Conservation (phyloP, 495 filamentous ascomycete species). For the Lasiosphaeriaceae sp. region DNA sequence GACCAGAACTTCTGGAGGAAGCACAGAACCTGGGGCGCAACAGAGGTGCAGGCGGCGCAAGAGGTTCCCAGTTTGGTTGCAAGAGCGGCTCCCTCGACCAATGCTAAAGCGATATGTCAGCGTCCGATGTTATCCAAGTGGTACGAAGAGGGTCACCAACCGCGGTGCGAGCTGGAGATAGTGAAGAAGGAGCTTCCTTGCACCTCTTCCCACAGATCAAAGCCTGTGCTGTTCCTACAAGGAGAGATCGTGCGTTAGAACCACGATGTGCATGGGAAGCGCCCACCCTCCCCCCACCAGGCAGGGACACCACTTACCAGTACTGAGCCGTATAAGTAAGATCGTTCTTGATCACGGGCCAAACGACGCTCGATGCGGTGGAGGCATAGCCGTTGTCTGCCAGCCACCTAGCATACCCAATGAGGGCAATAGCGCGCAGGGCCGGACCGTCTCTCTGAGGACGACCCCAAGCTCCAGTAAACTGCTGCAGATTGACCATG, state of each 20-base stretch:
- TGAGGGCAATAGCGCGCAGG: conserved; percentile 58
- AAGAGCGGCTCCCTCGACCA: conserved; percentile 62
- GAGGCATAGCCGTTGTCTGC: conserved; percentile 43
- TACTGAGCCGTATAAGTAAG: conserved; percentile 67
- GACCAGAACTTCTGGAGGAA: conserved; percentile 65
- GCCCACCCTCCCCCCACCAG: too few relatives aligned
- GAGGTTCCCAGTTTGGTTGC: conserved; percentile 41
- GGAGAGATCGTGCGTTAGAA: neutral
- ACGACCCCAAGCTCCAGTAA: conserved; percentile 63
- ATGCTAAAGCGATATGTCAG: conserved; percentile 32
- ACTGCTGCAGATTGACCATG: conserved; percentile 55
- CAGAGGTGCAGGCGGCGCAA: conserved; percentile 46
- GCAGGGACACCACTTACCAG: conserved; percentile 44
- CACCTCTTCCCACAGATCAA: conserved; percentile 72
- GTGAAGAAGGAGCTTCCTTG: conserved; percentile 59
- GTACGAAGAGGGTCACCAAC: conserved; percentile 5
- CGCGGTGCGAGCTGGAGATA: conserved; percentile 35
- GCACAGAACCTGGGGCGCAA: conserved; percentile 58
- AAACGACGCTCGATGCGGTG: conserved; percentile 42
- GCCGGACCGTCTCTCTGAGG: conserved; percentile 72
- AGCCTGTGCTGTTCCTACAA: conserved; percentile 56
- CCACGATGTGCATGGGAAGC: neutral
- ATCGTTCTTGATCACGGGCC: conserved; percentile 65
- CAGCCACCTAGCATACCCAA: conserved; percentile 45
- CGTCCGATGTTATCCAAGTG: neutral